Conservation (phyloP, 495 filamentous ascomycete genomes). For the Monascus purpureus region DNA sequence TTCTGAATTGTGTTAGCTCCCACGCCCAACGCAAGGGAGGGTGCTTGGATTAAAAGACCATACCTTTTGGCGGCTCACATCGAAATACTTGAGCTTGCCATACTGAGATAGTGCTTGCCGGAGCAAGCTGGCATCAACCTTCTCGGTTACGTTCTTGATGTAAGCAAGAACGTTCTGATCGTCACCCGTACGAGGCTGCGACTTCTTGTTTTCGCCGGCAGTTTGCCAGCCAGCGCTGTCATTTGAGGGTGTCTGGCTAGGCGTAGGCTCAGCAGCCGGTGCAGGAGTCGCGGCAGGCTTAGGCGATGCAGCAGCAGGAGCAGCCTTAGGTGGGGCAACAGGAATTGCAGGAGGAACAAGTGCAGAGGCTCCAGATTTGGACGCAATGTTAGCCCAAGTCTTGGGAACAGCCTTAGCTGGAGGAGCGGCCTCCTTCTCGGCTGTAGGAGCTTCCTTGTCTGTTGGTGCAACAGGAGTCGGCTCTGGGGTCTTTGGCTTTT, state of each 20-base stretch:
- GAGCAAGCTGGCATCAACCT: constrained; percentile 57
- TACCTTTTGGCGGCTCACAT: constrained; percentile 85
- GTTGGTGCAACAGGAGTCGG: constrained; percentile 27
- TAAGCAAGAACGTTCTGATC: constrained; percentile 65
- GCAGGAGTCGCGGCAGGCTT: constrained; percentile 20
- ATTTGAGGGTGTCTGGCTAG: constrained; percentile 31
- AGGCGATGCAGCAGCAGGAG: constrained; percentile 20
- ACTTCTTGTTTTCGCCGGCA: constrained; percentile 68
- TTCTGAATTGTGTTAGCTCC: constrained; percentile 40
- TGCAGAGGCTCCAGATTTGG: constrained; percentile 23
- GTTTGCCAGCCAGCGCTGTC: constrained; percentile 61
- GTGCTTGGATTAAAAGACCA: constrained; percentile 6
- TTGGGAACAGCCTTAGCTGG: constrained; percentile 45
- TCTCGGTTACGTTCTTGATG: constrained; percentile 85
- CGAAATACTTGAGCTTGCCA: constrained; percentile 74
- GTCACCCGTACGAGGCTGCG: constrained; percentile 52
- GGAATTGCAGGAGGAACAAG: constrained; percentile 16
- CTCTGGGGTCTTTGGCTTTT: constrained; percentile 39
- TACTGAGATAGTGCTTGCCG: constrained; percentile 49
- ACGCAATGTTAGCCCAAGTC: constrained; percentile 83
- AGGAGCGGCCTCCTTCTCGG: constrained; percentile 34
- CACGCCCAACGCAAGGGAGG: neutral
- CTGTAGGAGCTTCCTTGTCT: constrained; percentile 33
- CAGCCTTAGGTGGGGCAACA: constrained; percentile 18
- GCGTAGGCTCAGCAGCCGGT: constrained; percentile 24